A percentile compares a stretch with the other conserved stretches of the same genome.
Evolutionary conservation across 2,329 filamentous ascomycete species (phyloP).

Genomic region (Colletotrichum musae): DNA sequence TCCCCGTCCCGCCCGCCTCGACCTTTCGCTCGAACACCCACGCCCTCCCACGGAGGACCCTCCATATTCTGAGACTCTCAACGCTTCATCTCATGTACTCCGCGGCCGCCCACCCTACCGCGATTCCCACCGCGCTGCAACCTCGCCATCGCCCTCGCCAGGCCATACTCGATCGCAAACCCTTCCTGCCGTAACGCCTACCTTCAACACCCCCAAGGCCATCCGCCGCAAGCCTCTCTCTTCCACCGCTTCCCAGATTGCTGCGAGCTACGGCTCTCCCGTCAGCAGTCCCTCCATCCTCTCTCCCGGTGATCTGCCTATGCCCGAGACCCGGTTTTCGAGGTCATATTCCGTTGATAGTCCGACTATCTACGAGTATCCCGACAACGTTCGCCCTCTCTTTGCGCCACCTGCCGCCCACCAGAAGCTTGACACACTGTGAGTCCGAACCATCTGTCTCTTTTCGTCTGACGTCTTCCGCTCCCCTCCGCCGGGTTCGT

Average conservation of each 20-base stretch:
- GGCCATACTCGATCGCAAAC: slow-evolving; percentile 42
- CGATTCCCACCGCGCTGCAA: slow-evolving; percentile 39
- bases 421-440: slow-evolving; percentile 36
- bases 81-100: slow-evolving; percentile 41
- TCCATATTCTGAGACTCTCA: slow-evolving; percentile 40
- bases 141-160: slow-evolving; percentile 43
- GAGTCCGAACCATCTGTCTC: slow-evolving; percentile 30
- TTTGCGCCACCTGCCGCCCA: slow-evolving; percentile 38
- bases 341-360: slow-evolving; percentile 71
- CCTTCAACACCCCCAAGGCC: slow-evolving; percentile 32
- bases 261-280: slow-evolving; percentile 61
- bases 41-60: slow-evolving; percentile 37
- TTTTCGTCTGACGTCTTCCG: slow-evolving; percentile 14
- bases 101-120: slow-evolving; percentile 37
- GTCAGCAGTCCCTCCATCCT: slow-evolving; percentile 44
- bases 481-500: neutral
- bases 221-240: slow-evolving; percentile 76
- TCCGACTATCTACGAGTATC: slow-evolving; percentile 74
- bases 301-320: slow-evolving; percentile 58
- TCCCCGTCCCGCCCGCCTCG: slow-evolving; percentile 33
- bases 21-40: slow-evolving; percentile 37
- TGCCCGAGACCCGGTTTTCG: slow-evolving; percentile 68
- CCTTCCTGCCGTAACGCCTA: slow-evolving; percentile 32
- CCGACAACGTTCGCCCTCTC: slow-evolving; percentile 45
- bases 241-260: slow-evolving; percentile 66